These are phyloP conservation scores for Globisporangium cederbergense DNA, from an alignment of 352 stramenopile genomes.

Conservation along the genomic window DNA sequence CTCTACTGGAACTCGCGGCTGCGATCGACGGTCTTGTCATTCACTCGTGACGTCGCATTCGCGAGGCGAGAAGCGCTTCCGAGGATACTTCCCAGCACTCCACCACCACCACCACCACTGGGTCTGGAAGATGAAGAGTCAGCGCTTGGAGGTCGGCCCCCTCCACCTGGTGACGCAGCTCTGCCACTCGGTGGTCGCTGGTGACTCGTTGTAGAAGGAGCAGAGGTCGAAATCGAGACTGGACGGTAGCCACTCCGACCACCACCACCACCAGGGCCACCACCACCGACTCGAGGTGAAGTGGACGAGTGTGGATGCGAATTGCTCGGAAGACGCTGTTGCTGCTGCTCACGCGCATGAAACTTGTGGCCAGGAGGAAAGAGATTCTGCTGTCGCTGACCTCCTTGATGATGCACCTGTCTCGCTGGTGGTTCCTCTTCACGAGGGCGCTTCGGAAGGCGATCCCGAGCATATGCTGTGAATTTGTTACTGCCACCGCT, in stretches of 20 bases:
- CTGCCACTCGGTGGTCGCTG: constrained; percentile 10
- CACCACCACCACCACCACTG: constrained; percentile 21
- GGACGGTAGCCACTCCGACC: constrained; percentile 8
- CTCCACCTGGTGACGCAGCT: neutral
- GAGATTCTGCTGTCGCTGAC: constrained; percentile 3
- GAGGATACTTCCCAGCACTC: constrained; percentile 63
- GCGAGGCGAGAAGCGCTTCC: constrained; percentile 61
- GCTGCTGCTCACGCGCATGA: constrained; percentile 6
- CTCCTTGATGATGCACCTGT: neutral
- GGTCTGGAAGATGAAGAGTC: constrained; percentile 3
- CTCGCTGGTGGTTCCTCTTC: constrained; percentile 6
- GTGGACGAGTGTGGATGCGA: too few species aligned
- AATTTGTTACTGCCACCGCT: neutral
- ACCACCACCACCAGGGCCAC: neutral
- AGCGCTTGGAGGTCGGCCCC: constrained; percentile 8
- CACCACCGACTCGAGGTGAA: neutral
- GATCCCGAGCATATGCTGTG: neutral
- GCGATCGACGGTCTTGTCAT: constrained; percentile 41
- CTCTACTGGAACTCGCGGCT: constrained; percentile 34
- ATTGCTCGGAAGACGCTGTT: neutral
- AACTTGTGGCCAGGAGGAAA: constrained; percentile 11
- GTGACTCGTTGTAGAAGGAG: constrained; percentile 4
- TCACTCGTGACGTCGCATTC: constrained; percentile 58
- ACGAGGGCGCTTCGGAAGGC: constrained; percentile 13
- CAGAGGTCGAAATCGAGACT: constrained; percentile 3